A percentile compares a stretch with the other conserved stretches of the same genome.
These are phyloP conservation scores for Ceratocystiopsis minuta DNA, from an alignment of 2,329 filamentous ascomycete species.

Conservation along the genomic window DNA sequence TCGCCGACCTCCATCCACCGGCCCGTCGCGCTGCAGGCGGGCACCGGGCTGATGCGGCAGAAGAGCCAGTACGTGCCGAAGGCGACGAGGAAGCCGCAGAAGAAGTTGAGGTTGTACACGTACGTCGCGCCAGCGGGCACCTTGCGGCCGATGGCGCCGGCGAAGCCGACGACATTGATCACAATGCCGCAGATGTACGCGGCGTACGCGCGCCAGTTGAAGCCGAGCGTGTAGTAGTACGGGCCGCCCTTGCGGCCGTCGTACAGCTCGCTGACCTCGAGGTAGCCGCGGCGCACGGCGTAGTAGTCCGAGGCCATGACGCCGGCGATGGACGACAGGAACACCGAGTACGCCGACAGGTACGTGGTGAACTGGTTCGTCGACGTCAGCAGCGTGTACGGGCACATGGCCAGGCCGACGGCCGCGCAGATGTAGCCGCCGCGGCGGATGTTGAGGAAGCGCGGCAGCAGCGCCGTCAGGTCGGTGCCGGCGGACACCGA, in stretches of 20 bases:
- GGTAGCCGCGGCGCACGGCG: conserved; percentile 17
- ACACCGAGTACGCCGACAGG: conserved; percentile 9
- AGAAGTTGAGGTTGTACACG: no score
- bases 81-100: no score
- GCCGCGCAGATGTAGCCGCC: conserved; percentile 11
- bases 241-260: conserved; percentile 15
- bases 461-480: conserved; percentile 15
- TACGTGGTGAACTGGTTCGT: conserved; percentile 8
- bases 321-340: conserved; percentile 12
- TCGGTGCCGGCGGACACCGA: conserved; percentile 20
- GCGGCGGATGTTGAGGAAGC: conserved; percentile 19
- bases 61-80: no score
- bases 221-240: conserved; percentile 9
- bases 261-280: conserved; percentile 20
- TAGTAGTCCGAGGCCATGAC: conserved; percentile 21
- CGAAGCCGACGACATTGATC: no score
- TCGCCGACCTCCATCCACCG: no score
- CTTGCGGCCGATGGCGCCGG: no score
- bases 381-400: conserved; percentile 10
- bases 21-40: no score
- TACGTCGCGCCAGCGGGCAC: no score
- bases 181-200: not conserved
- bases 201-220: conserved; percentile 8
- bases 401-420: conserved; percentile 11
- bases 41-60: no score